Base-by-base conservation (phyloP, 805 yeast genomes). In the Candida tallmaniae region DNA sequence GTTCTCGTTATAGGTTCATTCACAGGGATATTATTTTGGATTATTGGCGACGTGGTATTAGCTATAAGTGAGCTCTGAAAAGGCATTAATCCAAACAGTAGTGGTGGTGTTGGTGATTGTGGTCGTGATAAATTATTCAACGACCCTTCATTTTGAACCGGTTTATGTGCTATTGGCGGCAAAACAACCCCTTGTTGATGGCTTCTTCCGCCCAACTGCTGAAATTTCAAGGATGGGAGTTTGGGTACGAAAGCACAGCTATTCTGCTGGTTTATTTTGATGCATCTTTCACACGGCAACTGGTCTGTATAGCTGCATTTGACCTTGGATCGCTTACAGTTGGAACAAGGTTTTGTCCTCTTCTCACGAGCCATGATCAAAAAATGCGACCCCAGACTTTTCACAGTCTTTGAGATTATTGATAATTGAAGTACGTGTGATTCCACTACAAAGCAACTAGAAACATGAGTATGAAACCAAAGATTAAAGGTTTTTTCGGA, bases 291-390 rank as follows among this genome's bases (percentile, higher is more conserved):
- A 51, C 88, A 80, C 2, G 80, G 79, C 34, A 72, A 55, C 2
- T 54, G 44, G 2, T 59, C 62, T 5, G 60, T 46, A 46, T 76
- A 76, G 24, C 67, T 68, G 46, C 88, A 80, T 52, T 70, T 77
- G 18, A 80, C 78, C 54, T 80, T 80, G 15, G 80, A 65, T 47
- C 65, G 65, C 36, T 83, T 70, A 51, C 88, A 80, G 45, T 68
- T 65, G 16, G 74, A 64, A 52, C 88, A 80, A 3, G 87, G 86
- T 47, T 74, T 78, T 11, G 71, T 67, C 29, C 73, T 45, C 38
- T 60, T 62, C 44, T 65, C 70, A 39, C 59, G 51, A n/a, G 51
- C 51, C 59, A 54, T 55, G 9, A n/a, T n/a, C n/a, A n/a, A n/a
- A n/a, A n/a, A n/a, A n/a, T 21, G 23, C 23, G 23, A 21, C 10